Base-by-base conservation (phyloP, 352 stramenopile genomes). In the Phytophthora hybrid region DNA sequence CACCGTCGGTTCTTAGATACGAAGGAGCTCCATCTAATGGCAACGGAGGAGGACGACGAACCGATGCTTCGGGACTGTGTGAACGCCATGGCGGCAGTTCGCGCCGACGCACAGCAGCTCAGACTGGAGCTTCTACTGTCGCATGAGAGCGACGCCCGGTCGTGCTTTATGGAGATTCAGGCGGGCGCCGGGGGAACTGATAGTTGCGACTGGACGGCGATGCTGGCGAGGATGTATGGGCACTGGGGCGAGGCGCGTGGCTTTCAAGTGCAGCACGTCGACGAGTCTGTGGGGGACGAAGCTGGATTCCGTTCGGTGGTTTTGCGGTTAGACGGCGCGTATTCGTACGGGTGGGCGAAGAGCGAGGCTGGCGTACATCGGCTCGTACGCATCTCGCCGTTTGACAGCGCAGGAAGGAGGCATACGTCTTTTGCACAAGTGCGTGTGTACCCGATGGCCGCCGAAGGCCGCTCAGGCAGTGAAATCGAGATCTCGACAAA, bases 341-440 rank as follows among this genome's bases (percentile, higher is more conserved):
- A 93, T 69, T 92, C 94, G 0, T 99, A 98, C 73, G 97, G 97
- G 7, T 98, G 93, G 87, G 88, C 98, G 19, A 92, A 94, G 62
- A 95, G 82, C 14, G 97, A 99, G 79, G 97, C 97, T 72, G 97
- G 97, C 23, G 97, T 98, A 10, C 97, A 99, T 73, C 89, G 97
- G 2, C 85, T 99, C 19, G 97, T 99, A 9, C 89, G 97, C 16
- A 89, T 98, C 34, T 98, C 89, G 32, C 97, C 97, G 6, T 99
- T 99, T 72, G 98, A 99, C 78, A 95, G 92, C 29, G 95, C 97
- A 19, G 80, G 84, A 1, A 78, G 87, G 55, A 90, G 97, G 34
- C 97, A 99, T 76, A 99, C 97, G 8, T 99, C 95, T 39, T 99
- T 99, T 80, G 97, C 97, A 0, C 84, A 94, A 78, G 87, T 96